Evolutionary conservation across 2,329 filamentous ascomycete species (phyloP), one percentile per base, ranked within the genome.

Genomic region (Fusarium abutilonis): DNA sequence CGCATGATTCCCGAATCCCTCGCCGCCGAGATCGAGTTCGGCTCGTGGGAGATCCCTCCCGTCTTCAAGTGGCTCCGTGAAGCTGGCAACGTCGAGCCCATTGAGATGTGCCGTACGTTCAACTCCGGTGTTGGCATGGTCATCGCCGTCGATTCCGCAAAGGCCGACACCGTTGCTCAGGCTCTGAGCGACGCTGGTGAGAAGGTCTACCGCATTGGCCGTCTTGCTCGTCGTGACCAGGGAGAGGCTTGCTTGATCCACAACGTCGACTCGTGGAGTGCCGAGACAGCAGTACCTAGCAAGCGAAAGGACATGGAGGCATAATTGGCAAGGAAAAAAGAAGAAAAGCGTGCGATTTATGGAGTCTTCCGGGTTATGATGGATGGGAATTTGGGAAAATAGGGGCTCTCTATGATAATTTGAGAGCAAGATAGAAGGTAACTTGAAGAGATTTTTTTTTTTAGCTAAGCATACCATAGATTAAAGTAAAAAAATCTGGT

Each of bases 81-180:
- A 60, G 80, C 81, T 4, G 87, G 86, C n/a, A 89, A 90, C 59
- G 88, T 98, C 29, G 85, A 83, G 49, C 82, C 88, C 2, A 73
- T 80, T 9, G 95, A 99, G 79, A 96, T 98, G 85, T 92, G 89
- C 47, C 84, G 93, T 55, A 95, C 93, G 2, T 98, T 97, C 84
- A 99, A 99, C 80, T 93, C 90, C 8, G 95, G 95, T 46, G 80
- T 99, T 40, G 95, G 95, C 42, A 98, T 99, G 93, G 91, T 97
- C 6, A 82, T 93, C 28, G 92, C 93, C 6, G 92, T 97, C 3
- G 85, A 84, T 26, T 80, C 84, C 52, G 82, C 79, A 31, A 84
- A 90, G 66, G 91, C 82, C 2, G 82, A 85, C 6, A 80, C 82
- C 34, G 87, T 91, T 2, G 80, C 80, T 17, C 76, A 80, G 48